A percentile compares a stretch with the other conserved stretches of the same genome.
These are phyloP conservation scores for Pseudozyma sp. DNA, from an alignment of 1,284 basidiomycete species.

Conservation along the genomic window DNA sequence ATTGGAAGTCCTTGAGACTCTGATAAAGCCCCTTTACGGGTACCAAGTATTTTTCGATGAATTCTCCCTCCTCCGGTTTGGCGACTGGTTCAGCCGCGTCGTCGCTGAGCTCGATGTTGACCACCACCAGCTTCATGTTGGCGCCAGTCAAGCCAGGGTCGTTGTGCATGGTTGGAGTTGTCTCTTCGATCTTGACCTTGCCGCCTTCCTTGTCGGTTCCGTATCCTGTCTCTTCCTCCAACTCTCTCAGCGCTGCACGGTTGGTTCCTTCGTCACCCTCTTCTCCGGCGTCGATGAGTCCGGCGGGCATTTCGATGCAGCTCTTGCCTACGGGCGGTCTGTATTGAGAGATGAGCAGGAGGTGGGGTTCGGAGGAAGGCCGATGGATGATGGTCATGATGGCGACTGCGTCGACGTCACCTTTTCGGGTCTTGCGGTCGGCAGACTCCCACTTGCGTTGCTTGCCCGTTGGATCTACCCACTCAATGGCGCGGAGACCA, in stretches of 20 bases:
- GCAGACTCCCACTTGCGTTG: conserved; percentile 66
- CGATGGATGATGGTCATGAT: conserved; percentile 64
- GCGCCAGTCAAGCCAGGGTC: conserved; percentile 63
- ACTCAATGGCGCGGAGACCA: conserved; percentile 61
- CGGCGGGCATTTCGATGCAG: conserved; percentile 68
- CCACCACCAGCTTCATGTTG: conserved; percentile 64
- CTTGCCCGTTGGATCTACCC: conserved; percentile 64
- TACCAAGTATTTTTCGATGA: conserved; percentile 65
- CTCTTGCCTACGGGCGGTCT: conserved; percentile 55
- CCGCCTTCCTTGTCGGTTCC: conserved; percentile 54
- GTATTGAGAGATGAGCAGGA: conserved; percentile 64
- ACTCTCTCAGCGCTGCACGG: conserved; percentile 61
- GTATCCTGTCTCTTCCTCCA: conserved; percentile 67
- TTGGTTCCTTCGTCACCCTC: conserved; percentile 59
- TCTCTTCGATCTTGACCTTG: conserved; percentile 48
- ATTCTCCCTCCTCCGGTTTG: conserved; percentile 66
- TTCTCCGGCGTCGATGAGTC: conserved; percentile 65
- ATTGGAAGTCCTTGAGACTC: conserved; percentile 55
- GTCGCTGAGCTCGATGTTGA: conserved; percentile 59
- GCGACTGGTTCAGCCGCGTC: conserved; percentile 64
- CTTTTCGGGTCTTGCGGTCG: conserved; percentile 63
- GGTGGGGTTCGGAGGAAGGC: conserved; percentile 51
- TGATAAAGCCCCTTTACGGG: conserved; percentile 55
- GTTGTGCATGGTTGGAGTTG: conserved; percentile 58
- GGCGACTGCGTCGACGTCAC: conserved; percentile 66